These are phyloP conservation scores for Mycosphaerella sp. DNA, from an alignment of 2,329 filamentous ascomycete species.

Conservation along the genomic window DNA sequence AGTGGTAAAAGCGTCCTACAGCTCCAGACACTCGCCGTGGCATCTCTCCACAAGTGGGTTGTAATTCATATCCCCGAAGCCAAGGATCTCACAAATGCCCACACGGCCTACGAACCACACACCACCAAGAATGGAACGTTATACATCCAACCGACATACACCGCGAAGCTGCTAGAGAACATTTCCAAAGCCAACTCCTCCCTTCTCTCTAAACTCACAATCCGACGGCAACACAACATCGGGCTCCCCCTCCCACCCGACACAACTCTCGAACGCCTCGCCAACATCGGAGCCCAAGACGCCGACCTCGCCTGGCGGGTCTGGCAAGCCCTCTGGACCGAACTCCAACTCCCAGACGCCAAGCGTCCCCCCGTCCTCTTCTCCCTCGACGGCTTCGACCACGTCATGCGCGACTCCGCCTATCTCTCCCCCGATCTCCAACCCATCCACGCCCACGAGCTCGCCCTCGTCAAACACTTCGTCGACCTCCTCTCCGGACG, in stretches of 20 bases:
- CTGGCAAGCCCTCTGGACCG: conserved; percentile 73
- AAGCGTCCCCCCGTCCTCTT: conserved; percentile 61
- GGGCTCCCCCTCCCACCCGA: conserved; percentile 53
- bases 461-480: conserved; percentile 70
- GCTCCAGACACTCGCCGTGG: conserved; percentile 76
- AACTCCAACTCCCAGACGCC: conserved; percentile 51
- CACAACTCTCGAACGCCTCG: conserved; percentile 61
- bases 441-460: conserved; percentile 77
- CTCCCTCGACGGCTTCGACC: conserved; percentile 68
- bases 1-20: conserved; percentile 83
- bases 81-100: conserved; percentile 71
- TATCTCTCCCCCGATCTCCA: conserved; percentile 68
- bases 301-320: conserved; percentile 72
- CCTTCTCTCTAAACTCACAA: conserved; percentile 51
- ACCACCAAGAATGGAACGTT: conserved; percentile 45
- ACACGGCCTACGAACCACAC: conserved; percentile 72
- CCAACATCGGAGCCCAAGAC: conserved; percentile 63
- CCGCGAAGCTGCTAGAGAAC: conserved; percentile 64
- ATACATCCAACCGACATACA: conserved; percentile 76
- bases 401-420: conserved; percentile 70
- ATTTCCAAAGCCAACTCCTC: conserved; percentile 65
- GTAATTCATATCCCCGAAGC: conserved; percentile 89
- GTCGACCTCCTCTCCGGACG: conserved; percentile 61
- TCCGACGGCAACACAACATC: conserved; percentile 52
- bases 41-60: conserved; percentile 75